Evolutionary conservation across 2,329 filamentous ascomycete species (phyloP).

Genomic region (Botrytis tulipae): DNA sequence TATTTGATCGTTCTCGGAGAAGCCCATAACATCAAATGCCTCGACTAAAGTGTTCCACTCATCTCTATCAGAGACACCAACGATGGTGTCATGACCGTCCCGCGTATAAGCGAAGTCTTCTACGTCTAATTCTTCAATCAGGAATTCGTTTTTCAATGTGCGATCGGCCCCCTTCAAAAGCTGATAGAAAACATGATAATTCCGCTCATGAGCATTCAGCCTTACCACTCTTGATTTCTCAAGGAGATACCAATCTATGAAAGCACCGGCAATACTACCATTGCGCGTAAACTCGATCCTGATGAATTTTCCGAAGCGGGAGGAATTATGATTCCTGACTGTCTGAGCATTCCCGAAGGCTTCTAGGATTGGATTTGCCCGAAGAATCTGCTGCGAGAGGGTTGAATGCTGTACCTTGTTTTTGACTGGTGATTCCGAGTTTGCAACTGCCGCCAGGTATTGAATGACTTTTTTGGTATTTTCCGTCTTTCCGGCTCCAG

Average conservation of each 20-base stretch:
- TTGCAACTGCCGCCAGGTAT: slow-evolving; percentile 91
- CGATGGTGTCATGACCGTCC: slow-evolving; percentile 87
- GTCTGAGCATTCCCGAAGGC: slow-evolving; percentile 98
- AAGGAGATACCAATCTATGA: slow-evolving; percentile 97
- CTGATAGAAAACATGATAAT: slow-evolving; percentile 98
- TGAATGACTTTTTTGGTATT: slow-evolving; percentile 99
- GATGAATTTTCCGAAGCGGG: slow-evolving; percentile 97
- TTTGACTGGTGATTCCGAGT: slow-evolving; percentile 70
- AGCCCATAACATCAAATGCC: slow-evolving; percentile 92
- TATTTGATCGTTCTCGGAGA: slow-evolving; percentile 78
- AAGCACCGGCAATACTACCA: slow-evolving; percentile 90
- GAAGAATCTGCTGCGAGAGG: slow-evolving; percentile 91
- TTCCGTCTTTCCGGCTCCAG: slow-evolving; percentile 95
- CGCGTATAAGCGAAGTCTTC: slow-evolving; percentile 90
- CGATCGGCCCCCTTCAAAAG: slow-evolving; percentile 79
- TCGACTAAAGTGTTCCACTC: slow-evolving; percentile 91
- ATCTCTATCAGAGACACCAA: slow-evolving; percentile 82
- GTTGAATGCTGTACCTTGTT: slow-evolving; percentile 69
- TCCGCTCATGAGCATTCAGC: slow-evolving; percentile 83
- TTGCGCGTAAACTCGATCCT: slow-evolving; percentile 87
- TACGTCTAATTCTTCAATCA: slow-evolving; percentile 71
- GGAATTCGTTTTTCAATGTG: slow-evolving; percentile 70
- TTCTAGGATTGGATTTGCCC: slow-evolving; percentile 95
- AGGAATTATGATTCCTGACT: slow-evolving; percentile 97
- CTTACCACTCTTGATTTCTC: slow-evolving; percentile 97